A percentile compares a stretch with the other conserved stretches of the same genome.
Conservation (phyloP, 1,139 yeast genomes). For the Chernovozyma sophiae-reginae region DNA sequence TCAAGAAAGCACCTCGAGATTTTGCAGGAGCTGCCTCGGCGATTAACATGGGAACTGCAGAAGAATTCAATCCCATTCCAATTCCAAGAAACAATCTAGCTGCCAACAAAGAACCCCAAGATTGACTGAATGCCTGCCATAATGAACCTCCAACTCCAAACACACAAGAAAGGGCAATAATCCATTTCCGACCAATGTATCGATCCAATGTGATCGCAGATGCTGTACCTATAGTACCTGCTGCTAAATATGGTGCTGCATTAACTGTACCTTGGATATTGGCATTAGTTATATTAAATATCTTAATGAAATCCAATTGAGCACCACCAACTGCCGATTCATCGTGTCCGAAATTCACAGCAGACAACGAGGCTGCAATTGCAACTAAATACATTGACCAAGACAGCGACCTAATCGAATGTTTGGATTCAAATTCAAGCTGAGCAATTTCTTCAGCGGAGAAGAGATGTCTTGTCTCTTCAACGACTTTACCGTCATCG, state of each 20-base stretch:
- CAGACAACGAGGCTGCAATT: conserved; percentile 16
- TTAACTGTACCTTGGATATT: conserved; percentile 11
- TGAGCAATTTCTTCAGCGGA: not conserved
- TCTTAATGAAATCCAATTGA: conserved; percentile 7
- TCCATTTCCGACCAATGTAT: conserved; percentile 15
- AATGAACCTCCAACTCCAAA: conserved; percentile 16
- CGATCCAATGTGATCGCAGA: not conserved
- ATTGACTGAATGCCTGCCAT: conserved; percentile 19
- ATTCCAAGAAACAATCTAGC: conserved; percentile 26
- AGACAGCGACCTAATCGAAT: conserved; percentile 5
- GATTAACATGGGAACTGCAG: conserved; percentile 19
- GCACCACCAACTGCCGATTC: conserved; percentile 17
- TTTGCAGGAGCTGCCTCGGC: conserved; percentile 18
- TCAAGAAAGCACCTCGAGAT: conserved; percentile 22
- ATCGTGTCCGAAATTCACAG: conserved; percentile 24
- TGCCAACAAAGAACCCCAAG: conserved; percentile 15
- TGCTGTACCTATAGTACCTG: conserved; percentile 5
- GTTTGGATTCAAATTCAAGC: conserved; percentile 4
- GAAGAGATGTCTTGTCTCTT: not conserved
- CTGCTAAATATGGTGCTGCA: conserved; percentile 12
- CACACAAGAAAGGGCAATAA: conserved; percentile 16
- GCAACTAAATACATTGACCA: conserved; percentile 6
- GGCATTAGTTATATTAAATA: conserved; percentile 8
- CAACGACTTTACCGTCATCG: conserved; percentile 2
- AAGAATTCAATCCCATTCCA: conserved; percentile 30